phyloP scores from a whole-genome alignment of 1,284 basidiomycete genomes.

The Vanrija pseudolonga region DNA sequence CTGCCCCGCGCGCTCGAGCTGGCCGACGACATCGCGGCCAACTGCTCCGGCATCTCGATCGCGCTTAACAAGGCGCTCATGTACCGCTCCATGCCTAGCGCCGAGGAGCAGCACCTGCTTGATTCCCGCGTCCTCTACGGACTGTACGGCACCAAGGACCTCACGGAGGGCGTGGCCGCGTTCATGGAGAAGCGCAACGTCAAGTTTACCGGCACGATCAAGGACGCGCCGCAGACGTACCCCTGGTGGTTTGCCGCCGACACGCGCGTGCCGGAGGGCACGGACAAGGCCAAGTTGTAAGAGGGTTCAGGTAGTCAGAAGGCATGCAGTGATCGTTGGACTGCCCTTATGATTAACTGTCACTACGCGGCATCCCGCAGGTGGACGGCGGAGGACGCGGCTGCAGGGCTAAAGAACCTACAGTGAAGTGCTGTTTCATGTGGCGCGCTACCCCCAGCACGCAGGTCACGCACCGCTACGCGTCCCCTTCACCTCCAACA shows the following conservation, averaged over 20 bases:
- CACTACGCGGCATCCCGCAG: too few relatives aligned
- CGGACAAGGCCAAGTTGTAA: neutral
- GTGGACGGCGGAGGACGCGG: too few relatives aligned
- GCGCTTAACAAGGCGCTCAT: conserved; percentile 14
- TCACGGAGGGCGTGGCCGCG: conserved; percentile 16
- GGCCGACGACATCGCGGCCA: conserved; percentile 8
- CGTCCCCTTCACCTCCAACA: too few relatives aligned
- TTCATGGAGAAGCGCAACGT: conserved; percentile 16
- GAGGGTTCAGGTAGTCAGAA: too few relatives aligned
- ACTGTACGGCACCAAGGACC: conserved; percentile 7
- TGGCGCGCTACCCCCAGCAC: too few relatives aligned
- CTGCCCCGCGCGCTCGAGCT: conserved; percentile 14
- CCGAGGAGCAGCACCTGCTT: conserved; percentile 21
- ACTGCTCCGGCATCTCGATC: conserved; percentile 5
- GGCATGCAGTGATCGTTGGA: too few relatives aligned
- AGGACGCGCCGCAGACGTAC: conserved; percentile 8
- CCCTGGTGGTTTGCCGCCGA: conserved; percentile 15
- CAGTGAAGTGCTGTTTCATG: too few relatives aligned
- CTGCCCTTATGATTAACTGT: too few relatives aligned
- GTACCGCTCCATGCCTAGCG: conserved; percentile 4
- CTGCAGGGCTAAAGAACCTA: too few relatives aligned
- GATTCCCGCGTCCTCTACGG: conserved; percentile 12
- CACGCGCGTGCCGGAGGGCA: neutral
- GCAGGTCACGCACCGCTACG: too few relatives aligned
- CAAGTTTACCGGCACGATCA: conserved; percentile 13